Percentiles rank a stretch among this genome's conserved stretches.
Evolutionary conservation across 2,329 filamentous ascomycete genomes (phyloP).

Genomic region (Aspergillus sp.): DNA sequence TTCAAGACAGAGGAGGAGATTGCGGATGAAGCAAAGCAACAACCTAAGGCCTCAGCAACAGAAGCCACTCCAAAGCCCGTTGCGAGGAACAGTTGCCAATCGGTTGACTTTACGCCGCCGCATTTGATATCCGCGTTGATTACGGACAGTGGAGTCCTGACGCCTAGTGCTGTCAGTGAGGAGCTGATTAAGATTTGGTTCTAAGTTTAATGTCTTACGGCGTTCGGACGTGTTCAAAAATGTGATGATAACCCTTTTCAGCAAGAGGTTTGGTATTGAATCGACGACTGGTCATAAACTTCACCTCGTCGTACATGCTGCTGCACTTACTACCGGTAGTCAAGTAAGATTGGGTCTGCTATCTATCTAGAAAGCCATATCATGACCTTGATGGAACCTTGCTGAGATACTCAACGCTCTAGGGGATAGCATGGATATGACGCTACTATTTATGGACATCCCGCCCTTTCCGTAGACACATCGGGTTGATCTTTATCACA

Average conservation of each 20-base stretch:
- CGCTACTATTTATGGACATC: too few species aligned
- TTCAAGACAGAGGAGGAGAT: slow-evolving; percentile 57
- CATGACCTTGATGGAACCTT: neutral
- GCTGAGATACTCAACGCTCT: too few species aligned
- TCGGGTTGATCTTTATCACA: too few species aligned
- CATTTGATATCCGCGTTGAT: slow-evolving; percentile 58
- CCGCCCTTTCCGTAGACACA: too few species aligned
- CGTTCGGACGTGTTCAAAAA: too few species aligned
- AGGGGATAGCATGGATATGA: too few species aligned
- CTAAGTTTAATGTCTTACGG: neutral
- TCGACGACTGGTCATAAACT: neutral
- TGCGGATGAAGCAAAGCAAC: slow-evolving; percentile 41
- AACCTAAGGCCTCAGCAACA: slow-evolving; percentile 16
- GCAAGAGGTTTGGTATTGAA: neutral
- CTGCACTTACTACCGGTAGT: too few species aligned
- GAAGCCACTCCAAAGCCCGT: slow-evolving; percentile 12
- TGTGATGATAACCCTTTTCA: neutral
- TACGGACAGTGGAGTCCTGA: slow-evolving; percentile 57
- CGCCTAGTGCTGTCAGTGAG: slow-evolving; percentile 59
- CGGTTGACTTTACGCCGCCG: slow-evolving; percentile 50
- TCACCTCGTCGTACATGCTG: too few species aligned
- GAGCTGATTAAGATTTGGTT: slow-evolving; percentile 60
- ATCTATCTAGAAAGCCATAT: neutral
- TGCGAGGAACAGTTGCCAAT: slow-evolving; percentile 25
- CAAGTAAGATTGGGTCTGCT: too few species aligned